Evolutionary conservation across 2,329 filamentous ascomycete species (phyloP).

Genomic region (Pyrenochaeta sp.): DNA sequence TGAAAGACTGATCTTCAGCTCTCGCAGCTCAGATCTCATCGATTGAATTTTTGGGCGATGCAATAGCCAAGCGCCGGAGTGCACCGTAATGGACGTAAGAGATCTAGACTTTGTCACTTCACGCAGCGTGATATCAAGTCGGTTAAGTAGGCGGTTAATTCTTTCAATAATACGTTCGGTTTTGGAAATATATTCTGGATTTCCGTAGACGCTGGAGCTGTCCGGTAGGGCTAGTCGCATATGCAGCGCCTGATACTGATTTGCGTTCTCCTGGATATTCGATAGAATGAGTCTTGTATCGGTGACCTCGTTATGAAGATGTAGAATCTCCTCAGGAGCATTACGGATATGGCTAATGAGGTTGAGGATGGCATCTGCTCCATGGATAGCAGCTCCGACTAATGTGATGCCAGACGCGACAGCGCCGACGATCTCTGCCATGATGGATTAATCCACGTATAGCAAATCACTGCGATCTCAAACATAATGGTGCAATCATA

Average conservation of each 20-base stretch:
- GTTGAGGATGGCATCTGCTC: neutral
- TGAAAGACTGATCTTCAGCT: neutral
- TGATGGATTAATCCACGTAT: neutral
- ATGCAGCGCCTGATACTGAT: neutral
- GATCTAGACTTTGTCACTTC: neutral
- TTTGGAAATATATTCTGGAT: neutral
- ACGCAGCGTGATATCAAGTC: neutral
- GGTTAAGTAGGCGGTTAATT: neutral
- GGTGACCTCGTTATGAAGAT: neutral
- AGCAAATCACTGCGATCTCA: too few relatives aligned
- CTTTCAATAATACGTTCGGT: neutral
- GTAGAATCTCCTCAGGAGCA: neutral
- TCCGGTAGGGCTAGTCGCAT: neutral
- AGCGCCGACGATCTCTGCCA: neutral
- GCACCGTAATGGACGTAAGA: neutral
- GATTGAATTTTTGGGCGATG: neutral
- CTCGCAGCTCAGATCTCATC: neutral
- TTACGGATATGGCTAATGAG: neutral
- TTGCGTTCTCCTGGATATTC: neutral
- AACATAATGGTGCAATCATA: too few relatives aligned
- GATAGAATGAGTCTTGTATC: neutral
- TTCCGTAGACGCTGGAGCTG: neutral
- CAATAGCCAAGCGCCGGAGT: neutral
- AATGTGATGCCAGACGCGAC: neutral
- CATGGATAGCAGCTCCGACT: neutral